phyloP scores from a whole-genome alignment of 352 stramenopile genomes.

The Pythium myriotylum region DNA sequence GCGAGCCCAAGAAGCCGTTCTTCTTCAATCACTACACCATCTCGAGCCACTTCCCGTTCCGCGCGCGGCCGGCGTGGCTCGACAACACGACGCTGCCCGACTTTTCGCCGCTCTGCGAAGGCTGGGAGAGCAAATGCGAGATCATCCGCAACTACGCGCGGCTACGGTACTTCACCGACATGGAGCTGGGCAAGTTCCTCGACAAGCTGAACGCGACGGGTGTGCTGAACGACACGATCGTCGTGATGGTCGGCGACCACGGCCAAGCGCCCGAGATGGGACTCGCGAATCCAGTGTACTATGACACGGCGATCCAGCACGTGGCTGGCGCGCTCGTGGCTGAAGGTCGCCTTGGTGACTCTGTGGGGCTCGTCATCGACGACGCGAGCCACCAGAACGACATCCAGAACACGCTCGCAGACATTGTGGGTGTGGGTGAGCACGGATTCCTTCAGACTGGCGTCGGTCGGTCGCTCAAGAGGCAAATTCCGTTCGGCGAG shows the following conservation, averaged over 20 bases:
- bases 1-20: constrained; percentile 41
- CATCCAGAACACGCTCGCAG: constrained; percentile 26
- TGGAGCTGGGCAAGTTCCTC: constrained; percentile 53
- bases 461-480: constrained; percentile 43
- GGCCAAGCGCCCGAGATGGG: constrained; percentile 46
- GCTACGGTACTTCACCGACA: constrained; percentile 54
- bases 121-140: constrained; percentile 27
- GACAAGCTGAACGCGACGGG: constrained; percentile 45
- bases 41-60: constrained; percentile 49
- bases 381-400: constrained; percentile 29
- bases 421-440: constrained; percentile 25
- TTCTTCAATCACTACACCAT: constrained; percentile 64
- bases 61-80: constrained; percentile 42
- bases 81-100: constrained; percentile 33
- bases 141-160: constrained; percentile 43
- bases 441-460: constrained; percentile 26
- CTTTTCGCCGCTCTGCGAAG: constrained; percentile 40
- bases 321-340: constrained; percentile 23
- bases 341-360: constrained; percentile 16
- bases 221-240: constrained; percentile 55
- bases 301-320: constrained; percentile 35
- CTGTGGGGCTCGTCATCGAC: constrained; percentile 14
- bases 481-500: constrained; percentile 34
- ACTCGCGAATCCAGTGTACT: constrained; percentile 11
- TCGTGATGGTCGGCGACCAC: constrained; percentile 56